These are phyloP conservation scores for Talaromyces pinophilus DNA, from an alignment of 2,329 filamentous ascomycete genomes.

Conservation along the genomic window DNA sequence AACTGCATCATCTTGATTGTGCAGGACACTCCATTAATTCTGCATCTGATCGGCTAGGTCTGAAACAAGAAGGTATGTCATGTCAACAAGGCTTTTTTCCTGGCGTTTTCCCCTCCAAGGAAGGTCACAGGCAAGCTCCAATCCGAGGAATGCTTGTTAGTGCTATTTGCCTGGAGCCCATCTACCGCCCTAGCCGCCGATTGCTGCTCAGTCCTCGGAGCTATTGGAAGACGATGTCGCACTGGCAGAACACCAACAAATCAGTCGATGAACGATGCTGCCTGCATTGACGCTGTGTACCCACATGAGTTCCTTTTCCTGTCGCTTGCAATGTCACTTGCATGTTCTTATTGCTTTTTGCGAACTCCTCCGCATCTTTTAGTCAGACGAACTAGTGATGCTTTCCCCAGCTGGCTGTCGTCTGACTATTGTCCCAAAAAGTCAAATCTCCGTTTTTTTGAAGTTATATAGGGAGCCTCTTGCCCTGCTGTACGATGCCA, in stretches of 20 bases:
- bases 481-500: neutral
- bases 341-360: slow-evolving; percentile 5
- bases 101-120: neutral
- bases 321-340: slow-evolving; percentile 7
- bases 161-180: slow-evolving; percentile 3
- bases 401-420: slow-evolving; percentile 14
- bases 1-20: neutral
- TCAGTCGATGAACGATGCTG: slow-evolving; percentile 12
- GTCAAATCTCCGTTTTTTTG: neutral
- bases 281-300: slow-evolving; percentile 13
- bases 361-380: slow-evolving; percentile 1
- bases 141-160: neutral
- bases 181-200: slow-evolving; percentile 19
- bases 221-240: slow-evolving; percentile 1
- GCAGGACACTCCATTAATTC: neutral
- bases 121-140: slow-evolving; percentile 12
- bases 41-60: slow-evolving; percentile 2
- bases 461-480: slow-evolving; percentile 14
- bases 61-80: slow-evolving; percentile 18
- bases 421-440: slow-evolving; percentile 16
- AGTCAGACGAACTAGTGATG: slow-evolving; percentile 8
- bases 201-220: neutral
- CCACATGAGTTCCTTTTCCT: slow-evolving; percentile 18
- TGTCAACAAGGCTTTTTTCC: neutral
- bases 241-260: neutral